A percentile compares a stretch with the other conserved stretches of the same genome.
phyloP scores from a whole-genome alignment of 257 asterid species.

The Lithospermum erythrorhizon region DNA sequence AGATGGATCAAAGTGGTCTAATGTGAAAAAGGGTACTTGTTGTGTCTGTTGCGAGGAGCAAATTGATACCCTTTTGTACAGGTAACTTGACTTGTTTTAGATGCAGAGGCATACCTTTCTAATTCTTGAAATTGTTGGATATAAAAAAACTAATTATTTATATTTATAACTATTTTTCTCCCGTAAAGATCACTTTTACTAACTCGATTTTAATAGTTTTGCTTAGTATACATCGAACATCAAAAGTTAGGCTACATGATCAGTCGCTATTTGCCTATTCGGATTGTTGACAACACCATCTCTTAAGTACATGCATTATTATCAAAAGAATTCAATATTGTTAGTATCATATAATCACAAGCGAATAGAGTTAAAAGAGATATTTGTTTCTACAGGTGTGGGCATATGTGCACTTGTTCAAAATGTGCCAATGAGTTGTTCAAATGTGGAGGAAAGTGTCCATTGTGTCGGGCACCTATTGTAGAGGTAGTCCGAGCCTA shows the following conservation, averaged over 20 bases:
- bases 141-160: too few species aligned
- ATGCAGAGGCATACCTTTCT: neutral
- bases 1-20: slow-evolving; percentile 79
- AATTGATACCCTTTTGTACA: slow-evolving; percentile 81
- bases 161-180: too few species aligned
- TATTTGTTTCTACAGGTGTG: slow-evolving; percentile 48
- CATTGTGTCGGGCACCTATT: slow-evolving; percentile 90
- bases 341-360: neutral
- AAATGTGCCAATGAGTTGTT: slow-evolving; percentile 82
- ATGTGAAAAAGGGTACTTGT: slow-evolving; percentile 89
- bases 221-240: too few species aligned
- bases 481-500: slow-evolving; percentile 93
- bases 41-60: slow-evolving; percentile 88
- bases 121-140: too few species aligned
- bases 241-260: too few species aligned
- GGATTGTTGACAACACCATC: too few species aligned
- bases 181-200: too few species aligned
- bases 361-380: neutral
- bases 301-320: too few species aligned
- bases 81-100: slow-evolving; percentile 29
- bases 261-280: too few species aligned
- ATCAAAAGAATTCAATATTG: too few species aligned
- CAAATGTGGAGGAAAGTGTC: slow-evolving; percentile 83
- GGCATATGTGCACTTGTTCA: slow-evolving; percentile 97
- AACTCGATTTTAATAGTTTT: too few species aligned